Evolutionary conservation across 2,329 filamentous ascomycete species (phyloP).

Genomic region (Penicillium digitatum): DNA sequence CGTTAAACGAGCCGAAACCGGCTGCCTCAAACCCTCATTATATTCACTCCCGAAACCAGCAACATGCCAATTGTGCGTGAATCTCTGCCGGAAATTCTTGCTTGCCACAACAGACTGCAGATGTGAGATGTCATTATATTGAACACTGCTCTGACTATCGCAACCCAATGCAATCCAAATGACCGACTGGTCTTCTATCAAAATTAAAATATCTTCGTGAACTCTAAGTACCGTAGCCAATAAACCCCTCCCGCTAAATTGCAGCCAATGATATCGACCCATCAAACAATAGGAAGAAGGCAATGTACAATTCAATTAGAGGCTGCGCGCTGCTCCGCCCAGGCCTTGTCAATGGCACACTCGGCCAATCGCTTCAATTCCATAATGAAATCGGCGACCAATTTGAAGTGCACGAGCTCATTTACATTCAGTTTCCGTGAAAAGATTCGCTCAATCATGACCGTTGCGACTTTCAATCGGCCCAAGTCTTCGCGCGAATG

Average conservation of each 20-base stretch:
- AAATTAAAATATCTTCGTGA: background rate
- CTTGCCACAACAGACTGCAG: background rate
- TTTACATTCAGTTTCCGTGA: slow-evolving; percentile 28
- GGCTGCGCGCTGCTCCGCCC: slow-evolving; percentile 25
- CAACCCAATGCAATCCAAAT: background rate
- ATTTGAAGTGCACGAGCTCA: slow-evolving; percentile 42
- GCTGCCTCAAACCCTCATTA: background rate
- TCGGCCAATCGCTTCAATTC: slow-evolving; percentile 46
- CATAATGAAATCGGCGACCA: slow-evolving; percentile 44
- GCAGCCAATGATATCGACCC: background rate
- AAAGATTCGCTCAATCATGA: slow-evolving; percentile 43
- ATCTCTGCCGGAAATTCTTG: background rate
- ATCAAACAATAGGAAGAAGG: background rate
- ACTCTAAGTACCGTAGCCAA: background rate
- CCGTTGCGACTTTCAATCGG: slow-evolving; percentile 43
- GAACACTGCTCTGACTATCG: background rate
- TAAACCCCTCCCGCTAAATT: background rate
- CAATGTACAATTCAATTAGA: background rate
- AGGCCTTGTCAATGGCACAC: slow-evolving; percentile 44
- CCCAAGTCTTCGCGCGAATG: slow-evolving; percentile 47
- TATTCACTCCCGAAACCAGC: background rate
- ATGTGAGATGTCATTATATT: background rate
- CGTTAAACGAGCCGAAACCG: no score
- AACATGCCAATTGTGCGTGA: background rate
- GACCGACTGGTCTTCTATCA: background rate